These are phyloP conservation scores for Sequoiadendron giganteum DNA, from an alignment of 75 land plant species.

Conservation along the genomic window DNA sequence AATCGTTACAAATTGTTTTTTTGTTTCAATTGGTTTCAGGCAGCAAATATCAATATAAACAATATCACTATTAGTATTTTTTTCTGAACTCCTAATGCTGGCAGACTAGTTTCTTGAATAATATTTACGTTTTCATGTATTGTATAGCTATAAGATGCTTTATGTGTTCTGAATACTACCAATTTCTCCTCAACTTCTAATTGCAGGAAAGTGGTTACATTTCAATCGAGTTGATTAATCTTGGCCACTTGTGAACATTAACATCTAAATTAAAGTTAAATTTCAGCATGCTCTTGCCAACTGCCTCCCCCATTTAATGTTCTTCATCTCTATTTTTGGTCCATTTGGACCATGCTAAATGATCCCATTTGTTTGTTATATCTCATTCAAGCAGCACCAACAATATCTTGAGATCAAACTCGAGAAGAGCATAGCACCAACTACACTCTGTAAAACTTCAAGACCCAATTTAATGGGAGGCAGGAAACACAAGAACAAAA, in stretches of 20 bases:
- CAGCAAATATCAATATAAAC: no score
- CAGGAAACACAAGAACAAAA: background rate
- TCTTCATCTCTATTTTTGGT: no score
- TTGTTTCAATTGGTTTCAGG: background rate
- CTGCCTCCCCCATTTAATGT: background rate
- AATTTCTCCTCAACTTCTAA: background rate
- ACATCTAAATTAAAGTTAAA: background rate
- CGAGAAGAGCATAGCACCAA: background rate
- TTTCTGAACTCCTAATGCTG: background rate
- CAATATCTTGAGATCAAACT: background rate
- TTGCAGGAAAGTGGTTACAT: background rate
- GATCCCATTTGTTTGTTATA: background rate
- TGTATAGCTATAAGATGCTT: background rate
- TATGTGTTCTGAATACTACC: background rate
- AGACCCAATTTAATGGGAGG: background rate
- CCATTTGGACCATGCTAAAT: no score
- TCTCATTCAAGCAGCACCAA: background rate
- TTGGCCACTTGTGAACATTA: background rate
- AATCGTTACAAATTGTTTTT: background rate
- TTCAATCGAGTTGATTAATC: background rate
- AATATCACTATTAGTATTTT: background rate
- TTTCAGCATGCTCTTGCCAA: background rate
- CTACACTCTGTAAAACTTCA: background rate
- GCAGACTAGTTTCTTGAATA: background rate
- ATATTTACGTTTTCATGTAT: background rate